These are phyloP conservation scores for Camellia sinensis DNA, from an alignment of 148 eudicot genomes.

Conservation along the genomic window DNA sequence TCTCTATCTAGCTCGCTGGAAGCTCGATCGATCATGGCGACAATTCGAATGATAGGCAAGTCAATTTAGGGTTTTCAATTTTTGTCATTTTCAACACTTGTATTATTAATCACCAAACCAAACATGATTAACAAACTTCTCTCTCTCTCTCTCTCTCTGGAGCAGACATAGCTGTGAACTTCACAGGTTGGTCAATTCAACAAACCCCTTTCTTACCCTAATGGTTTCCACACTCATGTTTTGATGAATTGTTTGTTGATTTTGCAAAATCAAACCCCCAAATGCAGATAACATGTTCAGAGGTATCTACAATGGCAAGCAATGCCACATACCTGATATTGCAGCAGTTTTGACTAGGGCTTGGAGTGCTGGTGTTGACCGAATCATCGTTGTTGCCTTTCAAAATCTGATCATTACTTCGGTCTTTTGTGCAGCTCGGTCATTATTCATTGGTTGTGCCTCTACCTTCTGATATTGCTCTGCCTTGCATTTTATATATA, in stretches of 20 bases:
- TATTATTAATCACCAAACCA: background rate
- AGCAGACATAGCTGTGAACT: slow-evolving; percentile 92
- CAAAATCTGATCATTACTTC: too few relatives aligned
- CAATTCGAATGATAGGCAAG: slow-evolving; percentile 84
- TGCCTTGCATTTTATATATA: too few relatives aligned
- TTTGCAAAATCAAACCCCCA: background rate
- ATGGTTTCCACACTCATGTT: background rate
- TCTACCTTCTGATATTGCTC: too few relatives aligned
- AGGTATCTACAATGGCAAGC: slow-evolving; percentile 84
- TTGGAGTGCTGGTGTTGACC: slow-evolving; percentile 88
- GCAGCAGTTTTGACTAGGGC: slow-evolving; percentile 64
- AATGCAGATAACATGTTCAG: slow-evolving; percentile 83
- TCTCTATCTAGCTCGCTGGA: slow-evolving; percentile 7
- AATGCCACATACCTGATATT: slow-evolving; percentile 47
- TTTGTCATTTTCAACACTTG: background rate
- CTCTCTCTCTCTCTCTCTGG: background rate
- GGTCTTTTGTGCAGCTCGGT: too few relatives aligned
- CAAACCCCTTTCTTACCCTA: slow-evolving; percentile 1
- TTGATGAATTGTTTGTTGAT: slow-evolving; percentile 4
- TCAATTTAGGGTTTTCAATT: background rate
- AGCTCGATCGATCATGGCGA: slow-evolving; percentile 47
- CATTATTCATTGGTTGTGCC: too few relatives aligned
- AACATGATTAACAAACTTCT: background rate
- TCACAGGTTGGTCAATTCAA: slow-evolving; percentile 66
- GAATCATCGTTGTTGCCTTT: too few relatives aligned